Base-by-base conservation (phyloP, 345 rosid species). In the Diplotaxis tenuifolia region DNA sequence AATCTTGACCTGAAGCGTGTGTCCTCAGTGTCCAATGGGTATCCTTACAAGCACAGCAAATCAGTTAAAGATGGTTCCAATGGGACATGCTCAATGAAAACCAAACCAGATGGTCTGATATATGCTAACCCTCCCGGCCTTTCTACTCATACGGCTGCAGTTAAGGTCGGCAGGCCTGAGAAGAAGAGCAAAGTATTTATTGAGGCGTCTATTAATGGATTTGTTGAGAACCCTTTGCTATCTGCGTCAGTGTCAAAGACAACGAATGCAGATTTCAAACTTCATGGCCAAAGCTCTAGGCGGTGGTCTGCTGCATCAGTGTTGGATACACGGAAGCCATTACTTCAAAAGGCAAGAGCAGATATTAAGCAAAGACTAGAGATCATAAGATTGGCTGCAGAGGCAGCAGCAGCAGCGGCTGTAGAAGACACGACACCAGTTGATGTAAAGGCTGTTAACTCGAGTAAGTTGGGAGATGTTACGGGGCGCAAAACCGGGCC, bases 321-420 rank as follows among this genome's bases (percentile, higher is more conserved):
- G 67, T 84, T 90, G 81, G 99, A 95, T 81, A 86, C 89, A 36
- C 84, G 97, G 77, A 95, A 87, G 76, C 75, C 86, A 80, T 81
- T 95, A 77, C 83, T 92, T 68, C 91, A 85, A 57, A 92, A 85
- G 79, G 99, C 96, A 20, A 88, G 85, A 83, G 22, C 75, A 49
- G 86, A 84, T 19, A 90, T 95, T 40, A 77, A 68, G 82, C 84
- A 82, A 81, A 89, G 86, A 72, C 68, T 92, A 69, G 92, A 85
- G 76, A 83, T 79, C 31, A 71, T 90, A 75, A 86, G 80, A 70
- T 78, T 81, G 77, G 87, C 86, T 77, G 69, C 82, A 52, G 82
- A 71, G 70, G 54, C 54, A 2, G 50, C 54, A 7, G 87, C 84
- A 8, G 84, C 83, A 2, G 80, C 78, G 4, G 83, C 81, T 20